Percentiles rank a stretch among this genome's conserved stretches.
Evolutionary conservation across 371 early-diverging fungal species (phyloP).

Genomic region (Blakeslea trispora): DNA sequence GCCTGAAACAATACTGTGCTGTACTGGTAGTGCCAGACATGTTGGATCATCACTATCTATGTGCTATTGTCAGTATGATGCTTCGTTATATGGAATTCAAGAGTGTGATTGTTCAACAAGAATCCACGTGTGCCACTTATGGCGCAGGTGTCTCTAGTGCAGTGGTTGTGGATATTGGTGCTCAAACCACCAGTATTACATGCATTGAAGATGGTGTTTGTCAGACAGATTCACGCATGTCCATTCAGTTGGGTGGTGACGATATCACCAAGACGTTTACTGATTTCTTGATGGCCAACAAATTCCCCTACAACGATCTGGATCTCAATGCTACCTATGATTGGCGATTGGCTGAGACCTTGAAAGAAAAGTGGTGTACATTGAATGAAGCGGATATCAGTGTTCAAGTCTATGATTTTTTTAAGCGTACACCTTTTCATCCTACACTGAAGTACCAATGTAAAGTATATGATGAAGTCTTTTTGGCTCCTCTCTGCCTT

Average conservation of each 20-base stretch:
- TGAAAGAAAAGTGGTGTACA: slow-evolving; percentile 83
- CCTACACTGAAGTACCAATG: slow-evolving; percentile 75
- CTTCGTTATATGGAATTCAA: slow-evolving; percentile 77
- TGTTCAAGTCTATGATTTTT: slow-evolving; percentile 80
- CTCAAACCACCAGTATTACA: slow-evolving; percentile 80
- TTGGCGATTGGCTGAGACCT: slow-evolving; percentile 69
- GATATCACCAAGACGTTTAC: slow-evolving; percentile 80
- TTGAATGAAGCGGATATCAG: slow-evolving; percentile 82
- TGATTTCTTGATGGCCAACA: slow-evolving; percentile 61
- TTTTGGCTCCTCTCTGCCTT: slow-evolving; percentile 72
- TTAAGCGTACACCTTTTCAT: slow-evolving; percentile 71
- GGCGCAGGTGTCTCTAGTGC: slow-evolving; percentile 88
- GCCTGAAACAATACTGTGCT: slow-evolving; percentile 61
- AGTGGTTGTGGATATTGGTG: slow-evolving; percentile 91
- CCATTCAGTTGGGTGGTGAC: slow-evolving; percentile 75
- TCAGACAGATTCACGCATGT: slow-evolving; percentile 62
- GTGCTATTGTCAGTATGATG: slow-evolving; percentile 66
- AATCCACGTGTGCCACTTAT: slow-evolving; percentile 81
- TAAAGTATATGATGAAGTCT: slow-evolving; percentile 87
- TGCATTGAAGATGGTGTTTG: slow-evolving; percentile 89
- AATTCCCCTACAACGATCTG: slow-evolving; percentile 77
- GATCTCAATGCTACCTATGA: slow-evolving; percentile 65
- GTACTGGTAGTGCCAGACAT: slow-evolving; percentile 82
- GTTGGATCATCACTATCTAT: slow-evolving; percentile 64
- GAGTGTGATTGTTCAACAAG: slow-evolving; percentile 75